Percentiles rank a stretch among this genome's conserved stretches.
phyloP scores from a whole-genome alignment of 306 rosid genomes.

The Fragaria vesca region DNA sequence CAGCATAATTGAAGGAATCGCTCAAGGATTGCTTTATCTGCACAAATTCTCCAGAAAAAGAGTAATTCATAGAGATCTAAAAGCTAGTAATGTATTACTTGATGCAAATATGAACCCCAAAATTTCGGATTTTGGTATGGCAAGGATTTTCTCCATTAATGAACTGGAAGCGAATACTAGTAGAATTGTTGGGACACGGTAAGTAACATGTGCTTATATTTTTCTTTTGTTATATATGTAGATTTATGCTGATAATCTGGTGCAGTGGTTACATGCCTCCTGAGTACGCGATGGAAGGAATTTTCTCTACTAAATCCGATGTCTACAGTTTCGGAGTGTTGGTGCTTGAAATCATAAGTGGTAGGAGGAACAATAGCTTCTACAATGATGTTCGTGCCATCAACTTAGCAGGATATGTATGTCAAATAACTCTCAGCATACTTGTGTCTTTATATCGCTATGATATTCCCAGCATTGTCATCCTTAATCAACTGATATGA shows the following conservation, averaged over 20 bases:
- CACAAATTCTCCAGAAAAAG: slow-evolving; percentile 21
- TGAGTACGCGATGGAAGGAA: slow-evolving; percentile 29
- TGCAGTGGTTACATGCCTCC: slow-evolving; percentile 16
- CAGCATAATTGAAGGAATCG: slow-evolving; percentile 28
- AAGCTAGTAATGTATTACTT: slow-evolving; percentile 25
- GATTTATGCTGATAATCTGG: too few species aligned
- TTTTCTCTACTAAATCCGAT: slow-evolving; percentile 30
- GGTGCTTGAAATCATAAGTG: slow-evolving; percentile 33
- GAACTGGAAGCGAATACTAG: slow-evolving; percentile 9
- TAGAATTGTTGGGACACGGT: slow-evolving; percentile 14
- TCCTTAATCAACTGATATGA: background rate
- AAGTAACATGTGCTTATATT: background rate
- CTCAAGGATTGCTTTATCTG: slow-evolving; percentile 31
- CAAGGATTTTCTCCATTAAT: background rate
- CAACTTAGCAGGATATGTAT: slow-evolving; percentile 35
- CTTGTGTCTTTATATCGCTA: background rate
- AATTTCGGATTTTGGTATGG: slow-evolving; percentile 29
- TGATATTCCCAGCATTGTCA: background rate
- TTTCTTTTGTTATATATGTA: background rate
- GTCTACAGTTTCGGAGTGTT: slow-evolving; percentile 30
- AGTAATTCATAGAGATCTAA: slow-evolving; percentile 22
- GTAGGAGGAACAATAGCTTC: slow-evolving; percentile 27
- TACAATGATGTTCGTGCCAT: background rate
- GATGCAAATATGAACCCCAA: slow-evolving; percentile 30
- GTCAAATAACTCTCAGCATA: background rate